These are phyloP conservation scores for Colletotrichum sp. DNA, from an alignment of 2,329 filamentous ascomycete genomes.

Conservation along the genomic window DNA sequence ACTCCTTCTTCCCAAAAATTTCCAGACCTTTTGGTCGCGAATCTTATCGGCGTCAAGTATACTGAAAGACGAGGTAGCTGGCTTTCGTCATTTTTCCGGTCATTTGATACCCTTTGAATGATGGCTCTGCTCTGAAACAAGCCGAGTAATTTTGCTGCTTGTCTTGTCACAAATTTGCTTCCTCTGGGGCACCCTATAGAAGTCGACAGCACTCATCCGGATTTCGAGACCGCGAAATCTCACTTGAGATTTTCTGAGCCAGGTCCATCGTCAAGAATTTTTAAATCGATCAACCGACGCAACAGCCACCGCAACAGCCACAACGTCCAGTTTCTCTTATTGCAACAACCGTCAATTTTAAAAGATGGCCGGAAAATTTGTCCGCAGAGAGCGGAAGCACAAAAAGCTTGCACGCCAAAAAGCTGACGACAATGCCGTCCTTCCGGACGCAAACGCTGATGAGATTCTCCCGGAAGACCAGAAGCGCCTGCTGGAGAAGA, in stretches of 20 bases:
- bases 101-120: not conserved
- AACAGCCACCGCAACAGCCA: not conserved
- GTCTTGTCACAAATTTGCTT: not conserved
- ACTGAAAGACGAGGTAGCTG: not conserved
- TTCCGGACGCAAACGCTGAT: constrained; percentile 59
- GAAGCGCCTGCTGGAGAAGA: constrained; percentile 58
- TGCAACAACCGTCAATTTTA: not conserved
- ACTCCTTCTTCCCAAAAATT: constrained; percentile 38
- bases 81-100: not conserved
- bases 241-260: not conserved
- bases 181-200: not conserved
- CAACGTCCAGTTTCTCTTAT: not conserved
- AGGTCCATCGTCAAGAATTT: not conserved
- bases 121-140: not conserved
- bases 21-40: constrained; percentile 23
- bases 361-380: constrained; percentile 57
- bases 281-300: not conserved
- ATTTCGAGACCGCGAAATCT: not conserved
- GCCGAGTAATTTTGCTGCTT: not conserved
- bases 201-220: not conserved
- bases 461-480: constrained; percentile 54
- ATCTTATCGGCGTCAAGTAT: not conserved
- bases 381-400: constrained; percentile 71
- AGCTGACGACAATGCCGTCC: constrained; percentile 45
- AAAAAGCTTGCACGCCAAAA: constrained; percentile 70